A percentile compares a stretch with the other conserved stretches of the same genome.
phyloP scores from a whole-genome alignment of 2,329 filamentous ascomycete species.

The Rhynchosporium graminicola region DNA sequence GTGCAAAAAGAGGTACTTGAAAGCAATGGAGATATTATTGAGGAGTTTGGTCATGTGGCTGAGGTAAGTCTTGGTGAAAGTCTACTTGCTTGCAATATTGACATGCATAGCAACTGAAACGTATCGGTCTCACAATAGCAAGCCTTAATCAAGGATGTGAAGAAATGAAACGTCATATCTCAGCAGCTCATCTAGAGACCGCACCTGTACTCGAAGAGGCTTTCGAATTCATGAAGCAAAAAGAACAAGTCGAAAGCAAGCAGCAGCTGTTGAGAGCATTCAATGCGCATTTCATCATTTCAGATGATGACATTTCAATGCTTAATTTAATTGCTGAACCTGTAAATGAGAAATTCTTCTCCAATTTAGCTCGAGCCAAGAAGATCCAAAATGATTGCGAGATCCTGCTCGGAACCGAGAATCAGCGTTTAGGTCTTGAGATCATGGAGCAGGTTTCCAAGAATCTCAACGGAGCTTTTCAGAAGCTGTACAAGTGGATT shows the following conservation, averaged over 20 bases:
- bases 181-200: slow-evolving; percentile 73
- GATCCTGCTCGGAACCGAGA: slow-evolving; percentile 83
- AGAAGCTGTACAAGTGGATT: slow-evolving; percentile 95
- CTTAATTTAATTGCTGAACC: slow-evolving; percentile 79
- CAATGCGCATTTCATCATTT: slow-evolving; percentile 78
- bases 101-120: slow-evolving; percentile 71
- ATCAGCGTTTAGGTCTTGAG: slow-evolving; percentile 83
- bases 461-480: slow-evolving; percentile 83
- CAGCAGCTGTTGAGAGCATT: slow-evolving; percentile 78
- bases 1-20: slow-evolving; percentile 91
- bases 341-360: slow-evolving; percentile 84
- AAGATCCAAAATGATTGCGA: slow-evolving; percentile 88
- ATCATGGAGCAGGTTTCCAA: slow-evolving; percentile 90
- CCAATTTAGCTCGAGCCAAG: slow-evolving; percentile 75
- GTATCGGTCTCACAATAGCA: slow-evolving; percentile 77
- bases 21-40: slow-evolving; percentile 85
- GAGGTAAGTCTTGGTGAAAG: slow-evolving; percentile 57
- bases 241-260: slow-evolving; percentile 74
- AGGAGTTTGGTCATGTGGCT: slow-evolving; percentile 85
- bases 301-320: slow-evolving; percentile 74
- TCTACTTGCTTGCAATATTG: slow-evolving; percentile 29
- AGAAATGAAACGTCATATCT: slow-evolving; percentile 77
- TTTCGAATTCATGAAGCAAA: slow-evolving; percentile 69
- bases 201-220: slow-evolving; percentile 76
- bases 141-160: slow-evolving; percentile 78